Evolutionary conservation across 768 basidiomycete species (phyloP).

Genomic region (Rhizopogon vulgaris): DNA sequence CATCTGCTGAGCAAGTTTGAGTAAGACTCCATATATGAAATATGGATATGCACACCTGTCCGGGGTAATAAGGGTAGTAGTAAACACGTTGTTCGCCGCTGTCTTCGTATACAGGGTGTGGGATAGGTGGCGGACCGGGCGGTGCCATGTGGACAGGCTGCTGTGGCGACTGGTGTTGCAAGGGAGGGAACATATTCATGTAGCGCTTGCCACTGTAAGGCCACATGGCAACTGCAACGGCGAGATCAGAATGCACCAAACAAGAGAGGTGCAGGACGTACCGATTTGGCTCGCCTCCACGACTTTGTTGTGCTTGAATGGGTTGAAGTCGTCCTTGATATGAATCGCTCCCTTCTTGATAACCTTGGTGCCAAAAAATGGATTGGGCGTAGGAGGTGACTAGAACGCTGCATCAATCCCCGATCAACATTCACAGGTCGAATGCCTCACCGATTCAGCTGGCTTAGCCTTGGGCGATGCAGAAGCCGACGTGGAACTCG

Average conservation of each 20-base stretch:
- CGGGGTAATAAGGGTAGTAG: conserved; percentile 77
- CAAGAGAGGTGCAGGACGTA: conserved; percentile 34
- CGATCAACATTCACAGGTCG: not conserved
- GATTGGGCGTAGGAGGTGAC: conserved; percentile 57
- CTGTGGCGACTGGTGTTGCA: conserved; percentile 52
- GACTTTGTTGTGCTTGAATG: conserved; percentile 85
- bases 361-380: conserved; percentile 82
- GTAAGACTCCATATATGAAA: not conserved
- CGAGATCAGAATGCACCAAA: not conserved
- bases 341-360: conserved; percentile 77
- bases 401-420: conserved; percentile 15
- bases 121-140: conserved; percentile 61
- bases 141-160: conserved; percentile 64
- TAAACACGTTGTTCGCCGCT: conserved; percentile 69
- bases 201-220: conserved; percentile 89
- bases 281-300: conserved; percentile 67
- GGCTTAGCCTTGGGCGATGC: conserved; percentile 60
- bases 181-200: conserved; percentile 65
- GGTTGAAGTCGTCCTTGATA: conserved; percentile 96
- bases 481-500: conserved; percentile 34
- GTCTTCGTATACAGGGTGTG: conserved; percentile 77
- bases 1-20: conserved; percentile 49
- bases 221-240: conserved; percentile 62
- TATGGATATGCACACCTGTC: conserved; percentile 43
- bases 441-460: conserved; percentile 41